Evolutionary conservation across 2,329 filamentous ascomycete genomes (phyloP).

Genomic region (Capronia americana): DNA sequence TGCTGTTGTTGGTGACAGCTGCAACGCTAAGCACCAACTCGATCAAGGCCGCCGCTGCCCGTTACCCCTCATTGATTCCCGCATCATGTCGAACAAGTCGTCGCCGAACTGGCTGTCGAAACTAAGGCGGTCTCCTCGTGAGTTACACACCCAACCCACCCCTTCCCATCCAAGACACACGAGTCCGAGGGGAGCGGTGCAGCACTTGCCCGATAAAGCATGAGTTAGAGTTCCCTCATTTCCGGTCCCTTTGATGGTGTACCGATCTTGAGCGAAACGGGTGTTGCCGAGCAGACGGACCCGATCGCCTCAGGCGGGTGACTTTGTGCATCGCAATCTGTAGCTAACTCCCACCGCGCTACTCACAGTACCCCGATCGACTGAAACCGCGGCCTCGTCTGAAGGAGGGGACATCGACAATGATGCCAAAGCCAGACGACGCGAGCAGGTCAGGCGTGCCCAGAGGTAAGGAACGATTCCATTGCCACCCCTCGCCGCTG

Average conservation of each 20-base stretch:
- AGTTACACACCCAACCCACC: conserved; percentile 1
- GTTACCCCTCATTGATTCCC: conserved; percentile 18
- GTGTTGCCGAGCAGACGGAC: neutral
- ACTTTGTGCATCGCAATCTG: neutral
- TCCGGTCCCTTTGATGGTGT: neutral
- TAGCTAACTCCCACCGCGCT: neutral
- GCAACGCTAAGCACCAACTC: neutral
- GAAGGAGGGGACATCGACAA: conserved; percentile 14
- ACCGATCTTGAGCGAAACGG: neutral
- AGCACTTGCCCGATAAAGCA: neutral
- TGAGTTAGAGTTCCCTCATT: neutral
- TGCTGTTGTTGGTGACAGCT: neutral
- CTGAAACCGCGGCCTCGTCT: neutral
- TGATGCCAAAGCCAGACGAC: conserved; percentile 35
- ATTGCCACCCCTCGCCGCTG: no score
- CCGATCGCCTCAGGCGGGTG: neutral
- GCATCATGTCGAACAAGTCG: conserved; percentile 26
- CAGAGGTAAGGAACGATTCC: conserved; percentile 39
- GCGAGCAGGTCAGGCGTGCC: conserved; percentile 43
- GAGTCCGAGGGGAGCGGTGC: neutral
- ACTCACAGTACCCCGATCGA: neutral
- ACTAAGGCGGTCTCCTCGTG: conserved; percentile 13
- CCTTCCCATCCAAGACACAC: neutral
- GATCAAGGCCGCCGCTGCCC: neutral
- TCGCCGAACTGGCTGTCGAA: conserved; percentile 29